Evolutionary conservation across 345 rosid genomes (phyloP).

Genomic region (Citrus glauca): DNA sequence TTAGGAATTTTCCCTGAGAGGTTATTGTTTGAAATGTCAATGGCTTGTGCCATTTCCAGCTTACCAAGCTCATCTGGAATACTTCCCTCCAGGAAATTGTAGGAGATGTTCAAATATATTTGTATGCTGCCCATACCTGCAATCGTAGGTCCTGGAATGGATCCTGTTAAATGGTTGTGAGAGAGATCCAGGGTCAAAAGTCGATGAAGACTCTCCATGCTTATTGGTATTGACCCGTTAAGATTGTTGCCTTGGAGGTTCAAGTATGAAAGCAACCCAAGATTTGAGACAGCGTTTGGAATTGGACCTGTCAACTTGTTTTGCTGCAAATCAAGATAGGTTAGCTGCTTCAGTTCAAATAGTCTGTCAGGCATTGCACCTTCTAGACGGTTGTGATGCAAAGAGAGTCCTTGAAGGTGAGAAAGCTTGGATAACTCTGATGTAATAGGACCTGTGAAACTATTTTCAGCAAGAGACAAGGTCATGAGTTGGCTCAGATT

Average conservation of each 20-base stretch:
- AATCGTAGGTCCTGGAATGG: constrained; percentile 42
- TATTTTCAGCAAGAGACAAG: constrained; percentile 47
- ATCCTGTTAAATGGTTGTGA: constrained; percentile 58
- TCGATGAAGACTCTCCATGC: constrained; percentile 40
- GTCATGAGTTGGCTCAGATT: constrained; percentile 44
- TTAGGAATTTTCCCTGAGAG: constrained; percentile 65
- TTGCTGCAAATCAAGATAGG: constrained; percentile 42
- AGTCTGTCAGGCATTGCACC: constrained; percentile 56
- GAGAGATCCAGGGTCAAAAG: constrained; percentile 68
- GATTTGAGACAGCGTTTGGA: constrained; percentile 47
- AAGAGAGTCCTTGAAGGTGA: constrained; percentile 59
- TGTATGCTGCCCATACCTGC: constrained; percentile 47
- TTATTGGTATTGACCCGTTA: constrained; percentile 65
- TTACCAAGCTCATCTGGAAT: constrained; percentile 41
- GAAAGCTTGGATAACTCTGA: constrained; percentile 57
- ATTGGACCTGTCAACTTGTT: constrained; percentile 65
- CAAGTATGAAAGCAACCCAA: constrained; percentile 51
- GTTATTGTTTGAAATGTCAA: constrained; percentile 71
- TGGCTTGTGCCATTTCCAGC: constrained; percentile 56
- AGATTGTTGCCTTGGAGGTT: constrained; percentile 58
- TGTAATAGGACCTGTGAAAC: constrained; percentile 58
- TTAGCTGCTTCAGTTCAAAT: constrained; percentile 50
- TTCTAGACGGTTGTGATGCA: constrained; percentile 46
- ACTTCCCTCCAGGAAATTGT: constrained; percentile 54
- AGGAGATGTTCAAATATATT: constrained; percentile 61